Percentiles rank a stretch among this genome's conserved stretches.
Evolutionary conservation across 768 basidiomycete species (phyloP).

Genomic region (Leucocoprinus leucothites): DNA sequence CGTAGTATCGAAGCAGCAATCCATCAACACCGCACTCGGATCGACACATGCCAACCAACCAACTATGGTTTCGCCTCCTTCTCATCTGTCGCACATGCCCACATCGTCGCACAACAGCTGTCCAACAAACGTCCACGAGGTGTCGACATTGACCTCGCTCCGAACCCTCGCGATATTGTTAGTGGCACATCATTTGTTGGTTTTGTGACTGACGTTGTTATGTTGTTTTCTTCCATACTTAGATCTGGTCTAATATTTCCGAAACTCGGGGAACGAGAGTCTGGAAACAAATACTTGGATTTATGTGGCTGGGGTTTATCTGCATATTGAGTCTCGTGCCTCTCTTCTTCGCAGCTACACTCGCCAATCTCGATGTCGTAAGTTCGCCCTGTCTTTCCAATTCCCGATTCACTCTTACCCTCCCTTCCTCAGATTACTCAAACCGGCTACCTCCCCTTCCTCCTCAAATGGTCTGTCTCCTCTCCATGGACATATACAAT

Average conservation of each 20-base stretch:
- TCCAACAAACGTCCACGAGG: conserved; percentile 31
- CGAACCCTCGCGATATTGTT: conserved; percentile 48
- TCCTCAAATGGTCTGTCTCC: conserved; percentile 55
- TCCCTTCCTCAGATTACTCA: conserved; percentile 36
- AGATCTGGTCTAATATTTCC: conserved; percentile 80
- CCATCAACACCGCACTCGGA: conserved; percentile 56
- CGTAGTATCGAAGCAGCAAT: conserved; percentile 52
- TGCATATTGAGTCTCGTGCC: conserved; percentile 86
- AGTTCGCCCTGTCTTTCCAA: conserved; percentile 19
- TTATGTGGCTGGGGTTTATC: conserved; percentile 58
- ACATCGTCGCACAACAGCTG: conserved; percentile 56
- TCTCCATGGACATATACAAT: conserved; percentile 65
- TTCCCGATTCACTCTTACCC: background rate
- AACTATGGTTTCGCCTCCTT: conserved; percentile 73
- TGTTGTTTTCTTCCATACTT: background rate
- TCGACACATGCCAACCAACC: conserved; percentile 57
- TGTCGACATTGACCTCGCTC: conserved; percentile 60
- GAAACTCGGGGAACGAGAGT: conserved; percentile 44
- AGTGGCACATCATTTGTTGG: background rate
- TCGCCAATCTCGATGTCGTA: conserved; percentile 79
- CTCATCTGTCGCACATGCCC: conserved; percentile 60
- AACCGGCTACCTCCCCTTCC: conserved; percentile 55
- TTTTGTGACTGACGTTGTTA: too few relatives aligned
- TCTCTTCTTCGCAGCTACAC: conserved; percentile 69
- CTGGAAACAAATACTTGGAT: conserved; percentile 57